Conservation (phyloP, 257 asterid species). For the Scutellaria galericulata region DNA sequence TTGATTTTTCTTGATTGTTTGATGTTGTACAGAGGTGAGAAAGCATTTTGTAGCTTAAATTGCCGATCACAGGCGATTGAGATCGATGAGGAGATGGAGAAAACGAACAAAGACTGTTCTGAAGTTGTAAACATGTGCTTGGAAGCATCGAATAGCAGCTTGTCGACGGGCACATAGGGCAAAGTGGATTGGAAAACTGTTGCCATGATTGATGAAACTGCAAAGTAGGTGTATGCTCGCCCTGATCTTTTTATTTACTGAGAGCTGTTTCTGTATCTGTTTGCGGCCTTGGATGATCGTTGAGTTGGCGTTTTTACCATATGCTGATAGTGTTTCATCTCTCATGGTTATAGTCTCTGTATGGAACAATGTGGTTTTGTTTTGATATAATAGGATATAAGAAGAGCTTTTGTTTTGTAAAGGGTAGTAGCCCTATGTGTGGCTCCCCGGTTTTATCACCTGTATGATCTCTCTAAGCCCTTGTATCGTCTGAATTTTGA, state of each 20-base stretch:
- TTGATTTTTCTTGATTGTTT: slow-evolving; percentile 29
- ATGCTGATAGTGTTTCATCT: slow-evolving; percentile 48
- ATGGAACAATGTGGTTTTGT: slow-evolving; percentile 4
- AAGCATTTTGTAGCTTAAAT: slow-evolving; percentile 79
- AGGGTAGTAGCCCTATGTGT: slow-evolving; percentile 68
- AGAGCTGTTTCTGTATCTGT: slow-evolving; percentile 58
- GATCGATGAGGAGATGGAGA: slow-evolving; percentile 71
- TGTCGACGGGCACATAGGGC: slow-evolving; percentile 43
- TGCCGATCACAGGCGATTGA: slow-evolving; percentile 81
- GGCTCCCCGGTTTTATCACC: slow-evolving; percentile 64
- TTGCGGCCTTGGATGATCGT: slow-evolving; percentile 53
- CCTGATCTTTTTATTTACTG: slow-evolving; percentile 49
- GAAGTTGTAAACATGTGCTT: slow-evolving; percentile 43
- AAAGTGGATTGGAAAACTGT: slow-evolving; percentile 31
- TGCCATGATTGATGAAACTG: slow-evolving; percentile 56
- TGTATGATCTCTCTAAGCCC: slow-evolving; percentile 13
- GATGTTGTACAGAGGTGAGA: slow-evolving; percentile 72
- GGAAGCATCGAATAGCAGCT: slow-evolving; percentile 48
- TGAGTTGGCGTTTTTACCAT: slow-evolving; percentile 20
- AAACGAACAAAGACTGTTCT: slow-evolving; percentile 34
- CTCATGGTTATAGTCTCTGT: slow-evolving; percentile 45
- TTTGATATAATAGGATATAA: slow-evolving; percentile 32
- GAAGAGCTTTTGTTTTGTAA: slow-evolving; percentile 31
- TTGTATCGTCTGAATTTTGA: slow-evolving; percentile 34
- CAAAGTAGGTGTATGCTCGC: slow-evolving; percentile 35